Conservation (phyloP, 495 filamentous ascomycete genomes). For the Thozetella sp. region DNA sequence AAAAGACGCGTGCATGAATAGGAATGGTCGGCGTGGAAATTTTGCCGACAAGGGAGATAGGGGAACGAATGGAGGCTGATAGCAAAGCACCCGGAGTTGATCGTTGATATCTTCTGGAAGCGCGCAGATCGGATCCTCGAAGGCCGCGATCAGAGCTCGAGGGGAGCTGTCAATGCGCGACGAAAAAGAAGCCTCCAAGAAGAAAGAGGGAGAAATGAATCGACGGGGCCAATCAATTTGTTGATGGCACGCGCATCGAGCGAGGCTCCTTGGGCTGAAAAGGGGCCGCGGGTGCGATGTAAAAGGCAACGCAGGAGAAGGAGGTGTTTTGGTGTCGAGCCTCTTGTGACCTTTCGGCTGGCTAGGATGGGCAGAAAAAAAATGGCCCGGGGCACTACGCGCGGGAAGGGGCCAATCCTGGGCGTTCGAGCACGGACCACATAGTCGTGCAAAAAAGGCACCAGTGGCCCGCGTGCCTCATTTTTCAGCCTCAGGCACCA, state of each 20-base stretch:
- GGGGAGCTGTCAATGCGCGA: neutral
- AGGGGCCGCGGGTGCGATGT: conserved; percentile 15
- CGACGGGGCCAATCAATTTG: conserved; percentile 12
- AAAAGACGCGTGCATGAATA: neutral
- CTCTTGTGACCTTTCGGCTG: conserved; percentile 13
- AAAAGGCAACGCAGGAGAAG: conserved; percentile 9
- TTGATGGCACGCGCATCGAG: conserved; percentile 18
- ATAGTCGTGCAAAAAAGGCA: neutral
- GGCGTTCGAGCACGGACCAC: conserved; percentile 2
- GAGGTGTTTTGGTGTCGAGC: conserved; percentile 14
- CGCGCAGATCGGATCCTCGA: conserved; percentile 1
- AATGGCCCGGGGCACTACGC: conserved; percentile 12
- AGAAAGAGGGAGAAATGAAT: conserved; percentile 2
- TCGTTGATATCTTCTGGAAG: conserved; percentile 1
- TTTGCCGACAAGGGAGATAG: neutral
- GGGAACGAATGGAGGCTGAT: neutral
- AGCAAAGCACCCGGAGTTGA: neutral
- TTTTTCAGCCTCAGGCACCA: conserved; percentile 8
- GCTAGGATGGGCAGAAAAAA: conserved; percentile 15
- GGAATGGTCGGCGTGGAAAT: neutral
- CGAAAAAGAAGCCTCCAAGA: conserved; percentile 5
- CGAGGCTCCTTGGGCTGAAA: conserved; percentile 8
- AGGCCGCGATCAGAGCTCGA: neutral
- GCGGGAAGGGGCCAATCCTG: conserved; percentile 11
- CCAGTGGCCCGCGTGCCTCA: neutral